Base-by-base conservation (phyloP, 768 basidiomycete genomes). In the Omphalotus guepiniiformis region DNA sequence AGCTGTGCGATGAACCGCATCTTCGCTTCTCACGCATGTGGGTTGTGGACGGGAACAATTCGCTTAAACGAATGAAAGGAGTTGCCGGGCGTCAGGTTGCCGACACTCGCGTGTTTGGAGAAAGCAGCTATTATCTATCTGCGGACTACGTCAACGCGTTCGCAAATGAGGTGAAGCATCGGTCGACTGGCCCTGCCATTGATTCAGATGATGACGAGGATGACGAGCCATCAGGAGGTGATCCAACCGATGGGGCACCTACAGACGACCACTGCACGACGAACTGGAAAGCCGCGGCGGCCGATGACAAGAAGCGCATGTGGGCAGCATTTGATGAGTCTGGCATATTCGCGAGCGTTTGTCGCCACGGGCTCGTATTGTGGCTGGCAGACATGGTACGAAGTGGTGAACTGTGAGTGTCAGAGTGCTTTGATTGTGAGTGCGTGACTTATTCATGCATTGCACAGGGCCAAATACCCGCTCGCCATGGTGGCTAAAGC, bases 251-350 rank as follows among this genome's bases (percentile, higher is more conserved):
- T n/a, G 37, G n/a, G n/a, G 49, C 9, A 13, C 47, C 19, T 9
- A 18, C 47, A 12, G 36, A 47, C 11, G 15, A 13, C 13, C 22
- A 34, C 0, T 67, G 64, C 49, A 58, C 59, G 1, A 48, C 63
- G 18, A 63, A 63, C 39, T 68, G 63, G 66, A 67, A 63, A 51
- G 64, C 59, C 1, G 58, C 56, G 1, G 50, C 55, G 0, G 50
- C 54, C 1, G 60, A 69, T 23, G 52, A 54, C 1, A 51, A 54
- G 27, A 69, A 66, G 50, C 56, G 51, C 18, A 65, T 63, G 59
- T 70, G 62, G 67, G 55, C 48, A 3, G 53, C 69, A 6, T 74
- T 68, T 42, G 50, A 64, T 0, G 66, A 72, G 56, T 61, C 65
- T 0, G 69, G 72, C 0, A 55, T 70, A 8, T 74, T 75, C 48